phyloP scores from a whole-genome alignment of 169 alveolate species.

The Eimeria praecox region DNA sequence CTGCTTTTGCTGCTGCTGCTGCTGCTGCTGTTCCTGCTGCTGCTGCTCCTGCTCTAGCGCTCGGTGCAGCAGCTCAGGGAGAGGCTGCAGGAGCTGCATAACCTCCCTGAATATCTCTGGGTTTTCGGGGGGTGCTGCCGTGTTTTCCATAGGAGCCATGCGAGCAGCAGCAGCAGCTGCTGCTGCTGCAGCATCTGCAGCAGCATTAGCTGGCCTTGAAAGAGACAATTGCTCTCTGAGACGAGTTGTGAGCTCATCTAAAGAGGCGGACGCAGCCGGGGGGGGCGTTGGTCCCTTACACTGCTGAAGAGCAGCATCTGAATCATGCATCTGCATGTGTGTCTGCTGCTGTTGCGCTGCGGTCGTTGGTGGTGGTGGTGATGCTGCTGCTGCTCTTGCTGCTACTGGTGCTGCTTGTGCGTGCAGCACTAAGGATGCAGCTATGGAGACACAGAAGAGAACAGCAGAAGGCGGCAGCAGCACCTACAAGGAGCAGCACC shows the following conservation, averaged over 20 bases:
- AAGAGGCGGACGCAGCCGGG: background rate
- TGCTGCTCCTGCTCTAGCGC: conserved; percentile 62
- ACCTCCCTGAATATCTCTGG: background rate
- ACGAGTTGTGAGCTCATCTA: conserved; percentile 1
- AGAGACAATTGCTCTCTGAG: conserved; percentile 4
- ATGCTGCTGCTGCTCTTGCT: conserved; percentile 36
- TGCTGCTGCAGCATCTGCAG: conserved; percentile 51
- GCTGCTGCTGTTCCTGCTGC: conserved; percentile 50
- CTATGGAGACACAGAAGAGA: background rate
- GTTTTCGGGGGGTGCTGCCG: background rate
- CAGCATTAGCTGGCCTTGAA: background rate
- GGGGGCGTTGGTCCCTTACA: conserved; percentile 19
- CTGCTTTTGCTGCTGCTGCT: conserved; percentile 54
- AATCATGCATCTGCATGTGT: conserved; percentile 23
- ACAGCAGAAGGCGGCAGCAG: background rate
- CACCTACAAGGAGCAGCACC: background rate
- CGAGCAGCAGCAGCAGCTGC: background rate
- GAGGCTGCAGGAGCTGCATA: conserved; percentile 31
- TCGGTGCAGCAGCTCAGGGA: conserved; percentile 29
- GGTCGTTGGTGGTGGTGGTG: too few relatives aligned
- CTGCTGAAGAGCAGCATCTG: background rate
- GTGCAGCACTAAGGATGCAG: conserved; percentile 1
- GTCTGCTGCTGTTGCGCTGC: conserved; percentile 9
- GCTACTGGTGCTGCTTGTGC: background rate
- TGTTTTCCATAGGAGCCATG: background rate